Evolutionary conservation across 345 rosid species (phyloP), one percentile per base, ranked within the genome.

Genomic region (Leavenworthia alabamica): DNA sequence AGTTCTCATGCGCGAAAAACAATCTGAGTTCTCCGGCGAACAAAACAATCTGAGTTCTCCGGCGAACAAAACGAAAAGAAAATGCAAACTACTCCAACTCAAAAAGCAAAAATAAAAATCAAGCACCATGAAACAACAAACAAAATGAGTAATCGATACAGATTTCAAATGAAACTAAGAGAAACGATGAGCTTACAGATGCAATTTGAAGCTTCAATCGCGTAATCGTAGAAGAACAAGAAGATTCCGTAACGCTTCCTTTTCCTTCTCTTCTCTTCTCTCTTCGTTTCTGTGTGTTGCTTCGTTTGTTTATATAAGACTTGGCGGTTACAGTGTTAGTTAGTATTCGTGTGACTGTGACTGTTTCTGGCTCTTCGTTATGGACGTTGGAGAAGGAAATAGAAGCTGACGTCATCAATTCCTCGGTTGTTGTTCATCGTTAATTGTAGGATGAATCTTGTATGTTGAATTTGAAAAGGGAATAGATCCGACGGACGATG

Each of bases 351-450:
- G 75, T 57, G 64, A 54, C 17, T 55, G 66, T 20, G 39, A n/a
- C 14, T 33, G 46, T 56, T 43, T 40, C 6, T 55, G n/a, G 53
- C 15, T 60, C 52, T 44, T 58, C 56, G 59, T 67, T 52, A 33
- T 19, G 66, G 66, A 63, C 72, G 68, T 66, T 42, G 74, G 46
- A 50, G 66, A 13, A 44, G 57, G 11, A 58, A n/a, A n/a, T n/a
- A n/a, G 75, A 58, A 12, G 56, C 1, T 52, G 74, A 50, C 60
- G 77, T 60, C 75, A 68, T 22, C 5, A 14, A 1, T 58, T 58
- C 40, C 49, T 53, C 52, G 45, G 63, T 70, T 43, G 58, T 59
- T 58, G 71, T 64, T 66, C 73, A 50, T 51, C 80, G 70, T 72
- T 32, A 28, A 46, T 66, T 60, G 41, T 17, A 74, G 59, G 72